Evolutionary conservation across 2,329 filamentous ascomycete genomes (phyloP), one percentile per base, ranked within the genome.

Genomic region (Fusarium musae): DNA sequence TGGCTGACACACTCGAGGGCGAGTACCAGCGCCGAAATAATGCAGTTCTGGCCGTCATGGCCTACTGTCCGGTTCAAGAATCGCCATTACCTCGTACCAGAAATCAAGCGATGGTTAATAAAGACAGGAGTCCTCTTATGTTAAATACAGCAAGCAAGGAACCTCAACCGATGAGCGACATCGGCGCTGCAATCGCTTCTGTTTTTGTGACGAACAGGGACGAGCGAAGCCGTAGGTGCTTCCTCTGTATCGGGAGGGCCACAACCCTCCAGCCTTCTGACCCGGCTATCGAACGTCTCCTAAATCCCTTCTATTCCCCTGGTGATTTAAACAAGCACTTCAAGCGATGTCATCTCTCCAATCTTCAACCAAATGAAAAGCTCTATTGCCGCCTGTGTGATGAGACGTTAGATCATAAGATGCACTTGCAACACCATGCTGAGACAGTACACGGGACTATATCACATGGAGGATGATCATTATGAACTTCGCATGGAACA

Each of bases 341-440:
- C 6, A 65, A 58, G 44, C 26, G 37, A 10, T 16, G 9, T 5
- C 17, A 69, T n/a, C 57, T 69, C n/a, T 66, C 39, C 30, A 66
- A 69, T 32, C 26, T 69, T 36, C 17, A 43, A 1, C 9, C 7
- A 39, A 7, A 30, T 15, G 43, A 69, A 49, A 36, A 59, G 39
- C 37, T 65, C 10, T 2, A 61, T 40, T 69, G 49, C 37, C 30
- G n/a, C 13, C 32, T 69, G 2, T 65, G 16, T 36, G 17, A 61
- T 11, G 16, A 52, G 34, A 32, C n/a, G 1, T 42, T 69, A 26
- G 66, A 61, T 3, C 30, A 65, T 21, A 69, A 61, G 39, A 65
- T 65, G 56, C 57, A 69, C 47, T 23, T 69, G 19, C 32, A 69
- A 44, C 66, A 69, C 12, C 50, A 69, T 58, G 32, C 61, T 50